phyloP scores from a whole-genome alignment of 495 filamentous ascomycete species.

The Penicillium malachiteum region DNA sequence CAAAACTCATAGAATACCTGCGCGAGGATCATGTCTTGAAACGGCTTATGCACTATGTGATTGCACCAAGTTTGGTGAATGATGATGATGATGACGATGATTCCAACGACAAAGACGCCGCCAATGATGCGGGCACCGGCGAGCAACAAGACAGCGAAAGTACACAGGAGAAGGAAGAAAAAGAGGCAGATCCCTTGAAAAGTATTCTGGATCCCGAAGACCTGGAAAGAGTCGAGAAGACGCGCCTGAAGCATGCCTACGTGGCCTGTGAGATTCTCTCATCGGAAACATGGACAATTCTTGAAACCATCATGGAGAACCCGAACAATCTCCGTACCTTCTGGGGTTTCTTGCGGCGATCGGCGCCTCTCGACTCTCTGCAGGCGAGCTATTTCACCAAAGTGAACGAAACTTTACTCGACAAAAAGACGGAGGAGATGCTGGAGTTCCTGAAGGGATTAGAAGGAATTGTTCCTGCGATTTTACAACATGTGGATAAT shows the following conservation, averaged over 20 bases:
- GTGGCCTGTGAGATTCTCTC: conserved; percentile 90
- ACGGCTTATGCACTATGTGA: conserved; percentile 86
- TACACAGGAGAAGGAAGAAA: conserved; percentile 34
- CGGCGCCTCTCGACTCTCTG: conserved; percentile 80
- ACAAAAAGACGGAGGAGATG: conserved; percentile 98
- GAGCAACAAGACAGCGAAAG: conserved; percentile 14
- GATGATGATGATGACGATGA: conserved; percentile 63
- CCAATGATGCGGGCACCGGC: conserved; percentile 33
- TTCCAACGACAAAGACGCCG: conserved; percentile 39
- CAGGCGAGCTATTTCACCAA: conserved; percentile 99
- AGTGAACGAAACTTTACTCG: conserved; percentile 92
- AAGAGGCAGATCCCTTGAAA: conserved; percentile 48
- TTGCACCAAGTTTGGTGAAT: conserved; percentile 66
- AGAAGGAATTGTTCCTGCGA: conserved; percentile 74
- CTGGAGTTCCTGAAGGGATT: conserved; percentile 80
- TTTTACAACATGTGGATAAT: conserved; percentile 93
- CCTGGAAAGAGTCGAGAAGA: conserved; percentile 78
- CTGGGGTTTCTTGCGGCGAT: conserved; percentile 83
- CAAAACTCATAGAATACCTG: conserved; percentile 94
- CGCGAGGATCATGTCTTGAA: conserved; percentile 84
- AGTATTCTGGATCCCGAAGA: conserved; percentile 54
- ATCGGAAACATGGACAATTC: conserved; percentile 94
- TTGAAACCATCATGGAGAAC: conserved; percentile 87
- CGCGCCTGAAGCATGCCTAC: conserved; percentile 85
- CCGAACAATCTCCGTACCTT: conserved; percentile 73